A percentile compares a stretch with the other conserved stretches of the same genome.
Evolutionary conservation across 2,329 filamentous ascomycete species (phyloP).

Genomic region (Orbilia javanica): DNA sequence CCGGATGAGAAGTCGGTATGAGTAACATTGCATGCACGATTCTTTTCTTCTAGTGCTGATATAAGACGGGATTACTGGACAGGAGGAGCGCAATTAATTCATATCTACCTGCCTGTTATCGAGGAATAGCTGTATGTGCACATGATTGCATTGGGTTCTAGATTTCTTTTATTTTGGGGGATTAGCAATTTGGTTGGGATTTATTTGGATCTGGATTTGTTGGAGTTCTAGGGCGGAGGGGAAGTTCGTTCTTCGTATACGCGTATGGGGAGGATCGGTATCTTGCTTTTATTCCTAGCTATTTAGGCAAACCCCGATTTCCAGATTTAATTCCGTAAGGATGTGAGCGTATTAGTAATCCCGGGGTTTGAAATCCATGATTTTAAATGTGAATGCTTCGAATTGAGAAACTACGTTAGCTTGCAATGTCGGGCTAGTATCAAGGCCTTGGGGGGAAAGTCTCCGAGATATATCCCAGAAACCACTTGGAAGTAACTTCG

Average conservation of each 20-base stretch:
- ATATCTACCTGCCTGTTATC: no score
- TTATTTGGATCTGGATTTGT: background rate
- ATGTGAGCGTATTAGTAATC: background rate
- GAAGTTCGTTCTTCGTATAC: background rate
- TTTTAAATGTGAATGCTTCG: background rate
- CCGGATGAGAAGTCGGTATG: background rate
- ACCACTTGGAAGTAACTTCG: background rate
- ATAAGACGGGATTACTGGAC: background rate
- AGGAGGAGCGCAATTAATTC: background rate
- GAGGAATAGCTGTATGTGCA: no score
- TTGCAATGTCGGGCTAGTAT: no score
- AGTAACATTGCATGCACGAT: slow-evolving; percentile 7
- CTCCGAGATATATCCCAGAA: slow-evolving; percentile 3
- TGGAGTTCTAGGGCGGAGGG: background rate
- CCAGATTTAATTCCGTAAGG: no score
- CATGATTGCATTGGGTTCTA: no score
- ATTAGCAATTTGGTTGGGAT: background rate
- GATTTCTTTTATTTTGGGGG: no score
- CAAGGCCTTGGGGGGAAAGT: background rate
- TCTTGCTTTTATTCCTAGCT: background rate
- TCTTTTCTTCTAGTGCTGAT: background rate
- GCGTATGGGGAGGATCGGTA: background rate
- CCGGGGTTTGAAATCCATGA: background rate
- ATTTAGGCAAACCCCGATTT: no score
- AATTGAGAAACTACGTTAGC: background rate